These are phyloP conservation scores for Tulasnella sp. DNA, from an alignment of 768 basidiomycete genomes.

Conservation along the genomic window DNA sequence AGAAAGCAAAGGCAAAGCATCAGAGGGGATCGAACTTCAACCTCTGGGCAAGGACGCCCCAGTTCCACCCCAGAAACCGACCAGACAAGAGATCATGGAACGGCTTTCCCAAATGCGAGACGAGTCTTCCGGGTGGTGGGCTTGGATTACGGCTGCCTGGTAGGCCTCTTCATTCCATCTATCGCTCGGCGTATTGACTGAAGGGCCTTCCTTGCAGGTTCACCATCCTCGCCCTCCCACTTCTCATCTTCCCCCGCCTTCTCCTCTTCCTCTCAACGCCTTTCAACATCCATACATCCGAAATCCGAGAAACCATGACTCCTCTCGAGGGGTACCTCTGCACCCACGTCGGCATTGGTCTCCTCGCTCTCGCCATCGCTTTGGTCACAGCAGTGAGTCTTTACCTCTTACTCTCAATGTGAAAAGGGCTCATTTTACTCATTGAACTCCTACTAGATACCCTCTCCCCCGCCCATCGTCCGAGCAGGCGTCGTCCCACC, in stretches of 20 bases:
- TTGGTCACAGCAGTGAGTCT: slow-evolving; percentile 44
- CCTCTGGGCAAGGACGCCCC: not conserved
- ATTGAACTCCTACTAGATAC: not conserved
- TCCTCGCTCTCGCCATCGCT: slow-evolving; percentile 43
- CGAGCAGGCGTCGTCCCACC: not conserved
- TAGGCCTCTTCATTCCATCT: not conserved
- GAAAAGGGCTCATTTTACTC: slow-evolving; percentile 4
- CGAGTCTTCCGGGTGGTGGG: slow-evolving; percentile 6
- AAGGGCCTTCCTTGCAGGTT: slow-evolving; percentile 22
- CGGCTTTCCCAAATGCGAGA: not conserved
- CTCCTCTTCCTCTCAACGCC: slow-evolving; percentile 55
- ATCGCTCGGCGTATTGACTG: not conserved
- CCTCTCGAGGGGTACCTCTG: slow-evolving; percentile 59
- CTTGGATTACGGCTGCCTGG: slow-evolving; percentile 14
- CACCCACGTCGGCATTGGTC: slow-evolving; percentile 51
- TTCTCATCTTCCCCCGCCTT: slow-evolving; percentile 48
- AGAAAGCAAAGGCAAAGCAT: not conserved
- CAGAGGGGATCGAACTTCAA: not conserved
- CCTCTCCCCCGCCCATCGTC: slow-evolving; percentile 26
- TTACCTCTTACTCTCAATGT: slow-evolving; percentile 1
- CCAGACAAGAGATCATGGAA: not conserved
- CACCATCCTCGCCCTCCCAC: slow-evolving; percentile 26
- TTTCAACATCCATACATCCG: not conserved
- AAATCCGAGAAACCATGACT: slow-evolving; percentile 37
- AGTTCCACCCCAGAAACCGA: not conserved